Percentiles rank a stretch among this genome's conserved stretches.
Evolutionary conservation across 2,329 filamentous ascomycete genomes (phyloP).

Genomic region (Microsporum audouinii): DNA sequence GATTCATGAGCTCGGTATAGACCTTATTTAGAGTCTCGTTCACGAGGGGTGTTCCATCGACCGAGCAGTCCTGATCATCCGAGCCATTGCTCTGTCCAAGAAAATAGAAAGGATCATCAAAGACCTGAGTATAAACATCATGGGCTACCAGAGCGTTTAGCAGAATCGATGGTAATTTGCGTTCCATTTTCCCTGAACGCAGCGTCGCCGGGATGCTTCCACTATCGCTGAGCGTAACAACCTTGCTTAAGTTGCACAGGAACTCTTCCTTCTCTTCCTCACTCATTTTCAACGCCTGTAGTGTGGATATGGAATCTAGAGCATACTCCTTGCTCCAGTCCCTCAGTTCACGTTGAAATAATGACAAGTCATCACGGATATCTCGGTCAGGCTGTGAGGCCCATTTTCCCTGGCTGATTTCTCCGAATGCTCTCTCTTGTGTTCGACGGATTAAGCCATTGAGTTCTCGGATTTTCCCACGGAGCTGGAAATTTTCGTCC

Average conservation of each 20-base stretch:
- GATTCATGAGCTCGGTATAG: not conserved
- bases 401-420: conserved; percentile 7
- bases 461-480: conserved; percentile 3
- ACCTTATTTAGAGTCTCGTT: not conserved
- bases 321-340: conserved; percentile 8
- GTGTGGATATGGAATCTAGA: not conserved
- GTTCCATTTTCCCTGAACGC: conserved; percentile 2
- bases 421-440: conserved; percentile 8
- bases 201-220: conserved; percentile 1
- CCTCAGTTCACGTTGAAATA: conserved; percentile 5
- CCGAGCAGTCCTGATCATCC: not conserved
- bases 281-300: conserved; percentile 1
- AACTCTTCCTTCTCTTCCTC: not conserved
- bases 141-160: conserved; percentile 3
- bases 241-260: not conserved
- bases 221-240: not conserved
- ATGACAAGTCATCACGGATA: conserved; percentile 4
- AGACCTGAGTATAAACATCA: conserved; percentile 4
- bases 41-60: not conserved
- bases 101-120: conserved; percentile 7
- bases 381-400: conserved; percentile 5
- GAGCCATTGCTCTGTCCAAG: not conserved
- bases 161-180: not conserved
- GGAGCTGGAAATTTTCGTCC: conserved; percentile 4
- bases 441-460: conserved; percentile 5